A percentile compares a stretch with the other conserved stretches of the same genome.
Evolutionary conservation across 176 grass and related monocot genomes (phyloP).

Genomic region (Ensete glaucum): DNA sequence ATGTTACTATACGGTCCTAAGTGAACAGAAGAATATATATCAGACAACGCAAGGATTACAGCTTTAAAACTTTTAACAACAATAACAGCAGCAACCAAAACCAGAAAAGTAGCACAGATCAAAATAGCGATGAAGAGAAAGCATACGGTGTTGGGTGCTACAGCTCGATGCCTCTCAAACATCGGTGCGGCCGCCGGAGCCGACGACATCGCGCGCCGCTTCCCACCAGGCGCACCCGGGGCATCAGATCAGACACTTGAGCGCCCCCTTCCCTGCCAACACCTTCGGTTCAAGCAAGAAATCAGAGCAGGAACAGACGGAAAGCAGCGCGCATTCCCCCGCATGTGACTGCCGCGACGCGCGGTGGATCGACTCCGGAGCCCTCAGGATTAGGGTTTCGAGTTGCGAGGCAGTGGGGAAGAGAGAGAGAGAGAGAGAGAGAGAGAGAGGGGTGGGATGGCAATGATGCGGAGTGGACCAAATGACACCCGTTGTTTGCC

Average conservation of each 20-base stretch:
- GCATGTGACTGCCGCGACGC: not conserved
- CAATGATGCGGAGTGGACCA: too few relatives aligned
- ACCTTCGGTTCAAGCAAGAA: not conserved
- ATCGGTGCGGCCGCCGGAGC: slow-evolving; percentile 29
- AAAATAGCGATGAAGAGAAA: not conserved
- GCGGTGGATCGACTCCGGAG: not conserved
- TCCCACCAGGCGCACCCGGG: not conserved
- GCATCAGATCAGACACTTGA: slow-evolving; percentile 43
- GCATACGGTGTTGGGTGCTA: slow-evolving; percentile 42
- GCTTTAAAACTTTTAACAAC: not conserved
- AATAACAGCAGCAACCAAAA: too few relatives aligned
- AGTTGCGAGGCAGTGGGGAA: not conserved
- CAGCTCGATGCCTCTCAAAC: slow-evolving; percentile 43
- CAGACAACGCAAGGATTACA: not conserved
- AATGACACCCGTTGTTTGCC: too few relatives aligned
- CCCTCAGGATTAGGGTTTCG: not conserved
- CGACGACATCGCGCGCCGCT: slow-evolving; percentile 43
- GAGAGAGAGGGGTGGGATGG: not conserved
- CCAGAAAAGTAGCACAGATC: not conserved
- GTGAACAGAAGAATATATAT: too few relatives aligned
- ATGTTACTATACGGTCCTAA: not conserved
- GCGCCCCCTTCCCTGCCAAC: slow-evolving; percentile 30
- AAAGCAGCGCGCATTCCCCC: not conserved
- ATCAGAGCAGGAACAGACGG: not conserved
- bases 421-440: not conserved